Evolutionary conservation across 495 filamentous ascomycete genomes (phyloP), one percentile per base, ranked within the genome.

Genomic region (Elaphomyces granulatus): DNA sequence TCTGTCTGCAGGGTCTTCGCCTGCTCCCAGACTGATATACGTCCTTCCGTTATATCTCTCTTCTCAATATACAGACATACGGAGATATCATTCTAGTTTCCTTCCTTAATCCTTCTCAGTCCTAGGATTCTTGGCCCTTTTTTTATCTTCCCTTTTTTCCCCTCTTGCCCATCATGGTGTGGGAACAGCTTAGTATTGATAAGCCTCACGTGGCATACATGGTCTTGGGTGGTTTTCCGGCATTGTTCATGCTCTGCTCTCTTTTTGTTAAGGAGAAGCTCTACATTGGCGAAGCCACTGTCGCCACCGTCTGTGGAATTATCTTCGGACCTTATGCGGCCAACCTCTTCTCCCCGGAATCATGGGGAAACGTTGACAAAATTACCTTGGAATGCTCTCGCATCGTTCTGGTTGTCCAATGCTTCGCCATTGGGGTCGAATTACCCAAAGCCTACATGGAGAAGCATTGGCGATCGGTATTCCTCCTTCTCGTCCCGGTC

Each of bases 381-480:
- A 81, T 94, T 52, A 96, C 92, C 2, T 76, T 96, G 41, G 92
- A 99, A 56, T 94, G 87, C 68, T 94, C 88, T 8, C 79, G 92
- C 42, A 87, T 99, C 48, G 92, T 99, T 43, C 73, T 99, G 23
- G 92, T 96, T 40, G 92, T 99, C 28, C 92, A 99, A 68, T 99
- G 92, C 69, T 99, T 99, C 57, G 92, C 92, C 61, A 85, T 99
- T 42, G 92, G 92, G 17, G 92, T 99, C 67, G 92, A 99, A 62
- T 72, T 99, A 71, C 92, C 92, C 36, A 88, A 88, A 60, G 66
- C 77, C 31, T 99, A 96, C 62, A 96, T 99, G 92, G 88, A 95
- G 51, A 79, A 77, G 44, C 92, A 99, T 59, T 99, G 92, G 92
- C 80, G 75, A 52, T 95, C 88, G 3, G 88, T 99, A 43, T 62